Evolutionary conservation across 2,329 filamentous ascomycete species (phyloP).

Genomic region (Zasmidium angulare): DNA sequence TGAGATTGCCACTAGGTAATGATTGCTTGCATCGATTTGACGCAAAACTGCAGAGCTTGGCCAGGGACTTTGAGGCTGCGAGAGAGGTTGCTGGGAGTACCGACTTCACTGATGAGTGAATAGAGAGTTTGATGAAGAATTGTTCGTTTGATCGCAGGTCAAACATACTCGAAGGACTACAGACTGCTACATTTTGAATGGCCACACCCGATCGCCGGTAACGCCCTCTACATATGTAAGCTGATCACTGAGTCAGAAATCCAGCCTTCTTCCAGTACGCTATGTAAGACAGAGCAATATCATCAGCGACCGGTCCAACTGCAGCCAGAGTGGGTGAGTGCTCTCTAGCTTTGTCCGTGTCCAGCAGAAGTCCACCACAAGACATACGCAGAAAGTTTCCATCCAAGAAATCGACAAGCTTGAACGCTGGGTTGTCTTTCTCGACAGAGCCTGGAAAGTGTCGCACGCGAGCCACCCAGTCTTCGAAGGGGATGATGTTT

Average conservation of each 20-base stretch:
- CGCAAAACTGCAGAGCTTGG: slow-evolving; percentile 16
- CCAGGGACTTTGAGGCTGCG: slow-evolving; percentile 8
- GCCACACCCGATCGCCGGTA: too few species aligned
- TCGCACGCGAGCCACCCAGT: slow-evolving; percentile 41
- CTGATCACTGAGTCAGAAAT: too few species aligned
- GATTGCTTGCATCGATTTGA: slow-evolving; percentile 34
- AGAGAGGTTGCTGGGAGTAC: slow-evolving; percentile 11
- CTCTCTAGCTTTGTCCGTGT: slow-evolving; percentile 35
- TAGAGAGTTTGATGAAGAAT: too few species aligned
- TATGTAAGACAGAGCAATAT: not conserved
- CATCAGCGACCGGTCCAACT: slow-evolving; percentile 35
- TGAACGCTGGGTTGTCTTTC: slow-evolving; percentile 35
- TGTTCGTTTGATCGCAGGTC: too few species aligned
- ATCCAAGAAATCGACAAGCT: slow-evolving; percentile 37
- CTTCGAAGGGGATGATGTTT: slow-evolving; percentile 39
- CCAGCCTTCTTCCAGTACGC: too few species aligned
- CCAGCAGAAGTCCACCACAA: slow-evolving; percentile 46
- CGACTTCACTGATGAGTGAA: not conserved
- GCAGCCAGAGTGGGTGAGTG: slow-evolving; percentile 40
- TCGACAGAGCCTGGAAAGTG: slow-evolving; percentile 25
- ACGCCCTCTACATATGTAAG: too few species aligned
- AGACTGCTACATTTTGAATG: too few species aligned
- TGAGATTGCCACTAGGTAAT: slow-evolving; percentile 40
- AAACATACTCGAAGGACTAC: too few species aligned
- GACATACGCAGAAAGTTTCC: slow-evolving; percentile 44